Evolutionary conservation across 192 early-diverging fungal genomes (phyloP).

Genomic region (Geranomyces variabilis): DNA sequence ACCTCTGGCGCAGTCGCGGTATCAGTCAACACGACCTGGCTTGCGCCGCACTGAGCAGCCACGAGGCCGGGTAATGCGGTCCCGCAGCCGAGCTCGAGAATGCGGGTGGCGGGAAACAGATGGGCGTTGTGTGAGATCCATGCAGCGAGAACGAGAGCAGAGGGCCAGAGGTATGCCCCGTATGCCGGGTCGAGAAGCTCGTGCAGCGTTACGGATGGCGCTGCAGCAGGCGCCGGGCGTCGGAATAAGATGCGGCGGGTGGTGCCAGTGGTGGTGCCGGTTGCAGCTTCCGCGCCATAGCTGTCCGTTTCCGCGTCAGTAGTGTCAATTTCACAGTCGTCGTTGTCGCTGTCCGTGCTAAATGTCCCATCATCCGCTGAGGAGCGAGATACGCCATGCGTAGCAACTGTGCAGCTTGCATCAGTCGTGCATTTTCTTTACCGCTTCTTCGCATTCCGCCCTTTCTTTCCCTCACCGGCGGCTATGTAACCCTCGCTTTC

Average conservation of each 20-base stretch:
- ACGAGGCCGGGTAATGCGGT: constrained; percentile 67
- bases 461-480: neutral
- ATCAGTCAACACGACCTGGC: constrained; percentile 36
- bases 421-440: too few species aligned
- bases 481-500: constrained; percentile 61
- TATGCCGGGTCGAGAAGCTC: constrained; percentile 61
- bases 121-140: constrained; percentile 51
- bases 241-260: too few species aligned
- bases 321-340: too few species aligned
- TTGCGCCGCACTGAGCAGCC: constrained; percentile 28
- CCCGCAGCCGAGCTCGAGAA: constrained; percentile 66
- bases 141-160: constrained; percentile 64
- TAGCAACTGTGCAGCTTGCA: too few species aligned
- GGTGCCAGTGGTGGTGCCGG: too few species aligned
- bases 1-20: constrained; percentile 17
- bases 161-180: constrained; percentile 76
- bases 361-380: too few species aligned
- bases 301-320: too few species aligned
- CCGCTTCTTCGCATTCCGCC: neutral
- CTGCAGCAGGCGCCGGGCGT: too few species aligned
- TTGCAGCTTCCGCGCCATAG: too few species aligned
- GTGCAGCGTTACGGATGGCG: neutral
- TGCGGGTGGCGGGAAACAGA: constrained; percentile 3
- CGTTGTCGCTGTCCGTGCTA: too few species aligned
- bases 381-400: too few species aligned